These are phyloP conservation scores for Chimonanthus salicifolius DNA, from an alignment of 164 flowering plant species.

Conservation along the genomic window DNA sequence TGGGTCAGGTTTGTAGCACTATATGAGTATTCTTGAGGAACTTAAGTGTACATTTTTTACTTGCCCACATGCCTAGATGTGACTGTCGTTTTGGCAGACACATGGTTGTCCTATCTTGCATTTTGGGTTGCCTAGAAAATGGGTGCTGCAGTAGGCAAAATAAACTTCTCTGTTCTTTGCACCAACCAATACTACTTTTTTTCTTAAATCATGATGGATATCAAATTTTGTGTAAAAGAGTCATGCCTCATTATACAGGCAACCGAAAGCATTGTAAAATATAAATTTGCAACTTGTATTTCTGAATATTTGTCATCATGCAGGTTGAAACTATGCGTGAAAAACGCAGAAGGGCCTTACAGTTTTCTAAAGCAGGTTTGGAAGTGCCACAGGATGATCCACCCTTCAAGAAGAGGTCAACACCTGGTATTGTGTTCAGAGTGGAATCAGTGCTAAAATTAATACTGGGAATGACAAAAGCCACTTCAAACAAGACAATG, in stretches of 20 bases:
- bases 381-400: slow-evolving; percentile 35
- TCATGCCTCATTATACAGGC: neutral
- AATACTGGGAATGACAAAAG: slow-evolving; percentile 17
- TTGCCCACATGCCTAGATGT: neutral
- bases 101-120: neutral
- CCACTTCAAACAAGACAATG: slow-evolving; percentile 7
- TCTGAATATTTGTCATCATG: neutral
- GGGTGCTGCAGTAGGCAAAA: neutral
- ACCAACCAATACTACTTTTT: neutral
- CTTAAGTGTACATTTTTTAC: neutral
- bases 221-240: no score
- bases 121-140: no score
- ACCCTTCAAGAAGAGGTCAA: slow-evolving; percentile 24
- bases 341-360: slow-evolving; percentile 54
- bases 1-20: slow-evolving; percentile 62
- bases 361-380: slow-evolving; percentile 65
- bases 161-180: neutral
- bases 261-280: neutral
- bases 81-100: neutral
- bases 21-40: neutral
- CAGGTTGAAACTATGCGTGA: slow-evolving; percentile 70
- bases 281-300: neutral
- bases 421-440: slow-evolving; percentile 15
- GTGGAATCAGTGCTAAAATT: slow-evolving; percentile 12
- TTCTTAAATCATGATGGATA: neutral